A percentile compares a stretch with the other conserved stretches of the same genome.
Evolutionary conservation across 2,329 filamentous ascomycete genomes (phyloP).

Genomic region (Pseudocercospora musae): DNA sequence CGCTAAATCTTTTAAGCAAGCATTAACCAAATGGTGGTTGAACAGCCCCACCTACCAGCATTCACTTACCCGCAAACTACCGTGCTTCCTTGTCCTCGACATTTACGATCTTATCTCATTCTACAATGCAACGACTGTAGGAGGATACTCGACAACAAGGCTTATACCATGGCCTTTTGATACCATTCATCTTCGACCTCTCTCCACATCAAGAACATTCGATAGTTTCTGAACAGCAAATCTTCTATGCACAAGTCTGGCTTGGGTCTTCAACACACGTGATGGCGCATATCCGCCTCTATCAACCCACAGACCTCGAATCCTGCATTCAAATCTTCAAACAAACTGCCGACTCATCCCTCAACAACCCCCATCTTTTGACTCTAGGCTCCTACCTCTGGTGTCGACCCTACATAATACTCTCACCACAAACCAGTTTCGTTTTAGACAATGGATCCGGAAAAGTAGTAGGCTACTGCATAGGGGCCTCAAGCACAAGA

Average conservation of each 20-base stretch:
- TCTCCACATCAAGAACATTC: neutral
- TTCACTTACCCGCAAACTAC: neutral
- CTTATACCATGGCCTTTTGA: neutral
- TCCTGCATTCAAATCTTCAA: neutral
- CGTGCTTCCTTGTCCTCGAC: neutral
- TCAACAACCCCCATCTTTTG: neutral
- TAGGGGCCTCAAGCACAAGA: slow-evolving; percentile 34
- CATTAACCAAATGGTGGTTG: neutral
- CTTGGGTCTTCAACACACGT: neutral
- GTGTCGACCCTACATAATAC: slow-evolving; percentile 35
- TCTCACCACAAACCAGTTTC: slow-evolving; percentile 34
- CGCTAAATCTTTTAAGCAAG: neutral
- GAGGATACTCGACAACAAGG: too few relatives aligned
- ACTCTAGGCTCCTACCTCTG: slow-evolving; percentile 13
- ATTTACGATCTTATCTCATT: neutral
- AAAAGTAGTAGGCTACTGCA: slow-evolving; percentile 38
- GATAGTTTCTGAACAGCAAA: neutral
- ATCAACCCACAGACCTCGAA: neutral
- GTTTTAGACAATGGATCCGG: slow-evolving; percentile 37
- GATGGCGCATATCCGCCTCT: neutral
- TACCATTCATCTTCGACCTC: neutral
- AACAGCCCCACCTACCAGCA: neutral
- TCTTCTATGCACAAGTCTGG: neutral
- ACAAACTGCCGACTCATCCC: neutral
- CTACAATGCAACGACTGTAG: neutral